Base-by-base conservation (phyloP, 164 flowering plant genomes). In the Umbellularia californica region DNA sequence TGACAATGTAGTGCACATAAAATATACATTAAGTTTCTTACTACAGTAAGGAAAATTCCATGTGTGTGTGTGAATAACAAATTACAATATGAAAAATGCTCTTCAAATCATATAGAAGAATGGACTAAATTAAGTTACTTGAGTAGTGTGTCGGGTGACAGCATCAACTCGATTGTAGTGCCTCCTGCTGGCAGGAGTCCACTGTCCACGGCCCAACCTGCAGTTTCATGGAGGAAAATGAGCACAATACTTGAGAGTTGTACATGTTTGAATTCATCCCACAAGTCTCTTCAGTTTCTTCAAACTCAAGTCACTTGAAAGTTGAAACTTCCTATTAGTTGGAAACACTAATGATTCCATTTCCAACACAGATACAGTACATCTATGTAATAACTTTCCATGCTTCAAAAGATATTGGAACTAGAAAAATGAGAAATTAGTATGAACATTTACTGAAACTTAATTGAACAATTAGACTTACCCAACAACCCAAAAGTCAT, bases 151-250 rank as follows among this genome's bases (percentile, higher is more conserved):
- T 7, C 97, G 87, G 0, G 88, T 78, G 71, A 92, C 78, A 30
- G 91, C 94, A 71, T 94, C 97, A n/a, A 68, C 24, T 3, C 90
- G 91, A 76, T 94, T 94, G 85, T 94, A 94, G 64, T 77, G 78
- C 0, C 69, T 75, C 50, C 95, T 78, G 27, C 88, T 89, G 0
- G 76, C 81, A 1, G 87, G 80, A 3, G 83, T 80, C 98, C 98
- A 94, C n/a, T 2, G 2, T 19, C 97, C 97, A 51, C 74, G 77
- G 63, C 87, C 88, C 94, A 94, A 88, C 58, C 98, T 94, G 89
- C 79, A 51, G 28, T 27, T 23, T 23, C 47, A 41, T 41, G 47
- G 47, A 41, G 47, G 47, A 41, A 41, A 41, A 41, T 41, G 11
- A 41, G 11, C 47, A 41, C 10, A 41, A 41, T 41, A 41, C 47